phyloP scores from a whole-genome alignment of 257 asterid species.

The Scutellaria minor region DNA sequence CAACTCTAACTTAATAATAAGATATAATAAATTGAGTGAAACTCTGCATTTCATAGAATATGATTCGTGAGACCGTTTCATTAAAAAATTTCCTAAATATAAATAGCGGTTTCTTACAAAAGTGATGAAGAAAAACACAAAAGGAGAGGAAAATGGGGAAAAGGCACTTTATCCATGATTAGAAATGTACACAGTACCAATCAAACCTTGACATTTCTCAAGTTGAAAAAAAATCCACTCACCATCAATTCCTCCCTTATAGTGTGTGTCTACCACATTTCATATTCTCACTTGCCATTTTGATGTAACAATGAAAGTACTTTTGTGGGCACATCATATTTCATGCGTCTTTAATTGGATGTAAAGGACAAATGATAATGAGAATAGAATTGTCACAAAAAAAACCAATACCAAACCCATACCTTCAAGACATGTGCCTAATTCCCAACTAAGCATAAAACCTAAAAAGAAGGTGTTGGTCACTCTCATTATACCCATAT shows the following conservation, averaged over 20 bases:
- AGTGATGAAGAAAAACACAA: neutral
- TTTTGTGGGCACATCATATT: slow-evolving; percentile 36
- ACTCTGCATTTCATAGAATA: no score
- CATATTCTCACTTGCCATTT: slow-evolving; percentile 45
- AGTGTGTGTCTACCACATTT: slow-evolving; percentile 49
- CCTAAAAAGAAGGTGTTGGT: slow-evolving; percentile 44
- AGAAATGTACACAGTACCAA: slow-evolving; percentile 35
- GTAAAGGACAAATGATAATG: slow-evolving; percentile 38
- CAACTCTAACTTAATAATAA: no score
- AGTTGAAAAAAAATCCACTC: slow-evolving; percentile 31
- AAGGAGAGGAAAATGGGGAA: neutral
- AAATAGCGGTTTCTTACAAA: no score
- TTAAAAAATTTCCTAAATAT: no score
- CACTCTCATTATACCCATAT: slow-evolving; percentile 49
- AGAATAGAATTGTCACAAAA: slow-evolving; percentile 39
- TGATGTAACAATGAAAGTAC: slow-evolving; percentile 41
- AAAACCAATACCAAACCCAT: slow-evolving; percentile 42
- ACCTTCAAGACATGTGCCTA: slow-evolving; percentile 50
- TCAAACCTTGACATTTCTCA: slow-evolving; percentile 49
- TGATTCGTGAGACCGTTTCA: no score
- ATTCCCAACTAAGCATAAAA: slow-evolving; percentile 40
- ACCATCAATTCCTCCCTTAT: slow-evolving; percentile 33
- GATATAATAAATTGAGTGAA: no score
- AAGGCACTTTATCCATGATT: slow-evolving; percentile 16
- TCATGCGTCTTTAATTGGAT: slow-evolving; percentile 36